Conservation (phyloP, 2,329 filamentous ascomycete genomes). For the Clonostachys byssicola region DNA sequence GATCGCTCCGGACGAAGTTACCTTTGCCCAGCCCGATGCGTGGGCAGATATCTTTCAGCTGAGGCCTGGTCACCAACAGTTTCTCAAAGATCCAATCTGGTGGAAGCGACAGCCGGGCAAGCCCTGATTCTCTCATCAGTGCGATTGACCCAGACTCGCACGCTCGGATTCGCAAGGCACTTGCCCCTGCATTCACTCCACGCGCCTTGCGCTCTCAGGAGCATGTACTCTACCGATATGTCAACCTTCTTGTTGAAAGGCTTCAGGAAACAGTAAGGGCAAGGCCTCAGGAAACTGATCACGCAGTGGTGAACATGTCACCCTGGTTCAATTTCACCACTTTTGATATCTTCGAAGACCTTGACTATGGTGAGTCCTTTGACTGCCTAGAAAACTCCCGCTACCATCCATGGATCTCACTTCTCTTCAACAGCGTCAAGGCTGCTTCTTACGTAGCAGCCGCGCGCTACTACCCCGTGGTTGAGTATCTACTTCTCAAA, state of each 20-base stretch:
- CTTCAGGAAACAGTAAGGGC: slow-evolving; percentile 5
- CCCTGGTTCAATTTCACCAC: neutral
- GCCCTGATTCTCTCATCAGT: neutral
- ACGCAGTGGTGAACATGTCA: neutral
- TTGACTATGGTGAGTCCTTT: slow-evolving; percentile 20
- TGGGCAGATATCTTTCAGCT: slow-evolving; percentile 29
- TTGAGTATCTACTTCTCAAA: no score
- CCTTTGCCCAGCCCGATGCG: slow-evolving; percentile 11
- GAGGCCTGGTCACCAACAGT: neutral
- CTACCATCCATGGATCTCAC: slow-evolving; percentile 16
- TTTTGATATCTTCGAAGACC: slow-evolving; percentile 10
- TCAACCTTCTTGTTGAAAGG: slow-evolving; percentile 10
- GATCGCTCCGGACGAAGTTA: slow-evolving; percentile 16
- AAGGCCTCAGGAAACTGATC: neutral
- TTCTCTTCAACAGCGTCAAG: slow-evolving; percentile 9
- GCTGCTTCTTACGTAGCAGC: no score
- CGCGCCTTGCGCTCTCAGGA: slow-evolving; percentile 1
- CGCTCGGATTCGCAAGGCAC: neutral
- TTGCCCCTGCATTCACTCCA: neutral
- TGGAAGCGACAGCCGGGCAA: slow-evolving; percentile 36
- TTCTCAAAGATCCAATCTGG: neutral
- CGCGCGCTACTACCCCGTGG: no score
- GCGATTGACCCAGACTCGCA: neutral
- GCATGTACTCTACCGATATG: slow-evolving; percentile 4
- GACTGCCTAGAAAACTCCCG: slow-evolving; percentile 12